phyloP scores from a whole-genome alignment of 176 grass and related monocot genomes.

The Triticum aestivum region IWGSC_CS_RefSeq_v2.1 NC_057799.1:611498948-611499447 shows the following conservation, averaged over 20 bases:
- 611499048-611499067: background rate
- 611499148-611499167: background rate
- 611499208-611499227: background rate
- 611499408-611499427: background rate
- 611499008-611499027: slow-evolving; percentile 4
- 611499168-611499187: background rate
- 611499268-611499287: background rate
- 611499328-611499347: background rate
- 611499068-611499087: background rate
- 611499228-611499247: background rate
- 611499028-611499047: background rate
- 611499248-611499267: background rate
- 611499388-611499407: background rate
- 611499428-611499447: slow-evolving; percentile 13
- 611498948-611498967: background rate
- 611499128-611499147: background rate
- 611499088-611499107: slow-evolving; percentile 8
- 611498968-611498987: background rate
- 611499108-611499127: background rate
- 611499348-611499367: background rate
- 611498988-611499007: background rate
- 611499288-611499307: background rate
- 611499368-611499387: background rate
- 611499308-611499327: slow-evolving; percentile 3
- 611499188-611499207: background rate